Conservation (phyloP, 2,329 filamentous ascomycete genomes). For the Pseudogymnoascus sp. region DNA sequence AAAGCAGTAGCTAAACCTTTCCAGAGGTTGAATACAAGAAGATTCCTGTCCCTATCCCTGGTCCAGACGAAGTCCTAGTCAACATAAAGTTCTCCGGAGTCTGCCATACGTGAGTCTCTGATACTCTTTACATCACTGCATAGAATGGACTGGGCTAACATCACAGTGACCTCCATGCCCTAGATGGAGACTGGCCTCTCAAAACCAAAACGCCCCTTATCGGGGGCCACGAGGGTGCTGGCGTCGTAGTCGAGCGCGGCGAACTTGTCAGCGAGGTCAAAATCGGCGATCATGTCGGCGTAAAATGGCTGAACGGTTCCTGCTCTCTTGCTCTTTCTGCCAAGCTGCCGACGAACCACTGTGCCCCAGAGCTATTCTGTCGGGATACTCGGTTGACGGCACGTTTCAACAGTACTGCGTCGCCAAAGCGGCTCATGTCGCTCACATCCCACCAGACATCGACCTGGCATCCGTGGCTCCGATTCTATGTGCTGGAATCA, state of each 20-base stretch:
- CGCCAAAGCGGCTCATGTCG: slow-evolving; percentile 81
- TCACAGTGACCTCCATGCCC: slow-evolving; percentile 44
- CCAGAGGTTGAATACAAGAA: slow-evolving; percentile 61
- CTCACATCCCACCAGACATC: slow-evolving; percentile 70
- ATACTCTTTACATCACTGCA: not conserved
- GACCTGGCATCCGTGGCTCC: slow-evolving; percentile 71
- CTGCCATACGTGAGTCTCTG: slow-evolving; percentile 58
- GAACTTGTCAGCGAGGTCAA: slow-evolving; percentile 69
- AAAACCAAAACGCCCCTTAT: slow-evolving; percentile 76
- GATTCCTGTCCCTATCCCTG: slow-evolving; percentile 71
- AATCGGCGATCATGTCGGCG: slow-evolving; percentile 77
- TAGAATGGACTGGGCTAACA: not conserved
- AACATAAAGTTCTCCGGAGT: slow-evolving; percentile 83
- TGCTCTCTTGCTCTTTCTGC: slow-evolving; percentile 83
- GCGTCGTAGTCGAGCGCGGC: slow-evolving; percentile 74
- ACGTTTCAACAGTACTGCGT: slow-evolving; percentile 90
- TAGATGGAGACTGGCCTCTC: slow-evolving; percentile 87
- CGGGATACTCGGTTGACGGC: slow-evolving; percentile 88
- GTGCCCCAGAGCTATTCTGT: slow-evolving; percentile 66
- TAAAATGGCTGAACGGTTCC: slow-evolving; percentile 89
- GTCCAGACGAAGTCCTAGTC: slow-evolving; percentile 78
- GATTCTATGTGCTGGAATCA: slow-evolving; percentile 77
- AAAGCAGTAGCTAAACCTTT: slow-evolving; percentile 10
- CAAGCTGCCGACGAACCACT: slow-evolving; percentile 74
- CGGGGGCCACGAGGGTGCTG: slow-evolving; percentile 74